These are phyloP conservation scores for Vitis labrusca DNA, from an alignment of 164 flowering plant species.

Conservation along the genomic window DNA sequence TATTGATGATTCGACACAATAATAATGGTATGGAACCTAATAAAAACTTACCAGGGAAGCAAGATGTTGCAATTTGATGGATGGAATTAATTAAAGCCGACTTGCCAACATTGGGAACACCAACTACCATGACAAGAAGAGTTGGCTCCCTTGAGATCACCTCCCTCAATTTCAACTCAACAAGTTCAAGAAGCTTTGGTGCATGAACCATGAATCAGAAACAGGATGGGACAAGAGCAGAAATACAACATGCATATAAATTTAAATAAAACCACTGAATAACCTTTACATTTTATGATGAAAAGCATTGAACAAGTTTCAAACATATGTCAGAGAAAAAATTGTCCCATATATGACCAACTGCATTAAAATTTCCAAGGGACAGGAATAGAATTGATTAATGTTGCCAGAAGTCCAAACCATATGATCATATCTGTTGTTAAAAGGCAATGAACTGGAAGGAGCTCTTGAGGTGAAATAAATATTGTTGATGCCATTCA, in stretches of 20 bases:
- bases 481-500: too few species aligned
- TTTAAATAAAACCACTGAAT: too few species aligned
- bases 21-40: neutral
- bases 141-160: constrained; percentile 88
- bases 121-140: constrained; percentile 93
- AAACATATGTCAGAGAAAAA: too few species aligned
- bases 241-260: neutral
- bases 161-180: constrained; percentile 84
- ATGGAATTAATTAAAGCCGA: constrained; percentile 87
- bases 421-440: too few species aligned
- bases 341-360: too few species aligned
- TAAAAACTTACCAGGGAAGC: constrained; percentile 72
- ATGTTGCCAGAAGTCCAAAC: too few species aligned
- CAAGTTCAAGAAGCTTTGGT: constrained; percentile 76
- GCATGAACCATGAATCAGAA: constrained; percentile 22
- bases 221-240: neutral
- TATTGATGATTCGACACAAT: neutral
- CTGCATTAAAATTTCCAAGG: too few species aligned
- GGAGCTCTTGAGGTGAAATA: too few species aligned
- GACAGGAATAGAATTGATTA: too few species aligned
- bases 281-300: too few species aligned
- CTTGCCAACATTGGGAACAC: constrained; percentile 98
- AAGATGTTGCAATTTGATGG: constrained; percentile 72
- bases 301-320: too few species aligned
- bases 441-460: too few species aligned